Evolutionary conservation across 352 stramenopile species (phyloP), one percentile per base, ranked within the genome.

Genomic region (Pythium aristosporum): DNA sequence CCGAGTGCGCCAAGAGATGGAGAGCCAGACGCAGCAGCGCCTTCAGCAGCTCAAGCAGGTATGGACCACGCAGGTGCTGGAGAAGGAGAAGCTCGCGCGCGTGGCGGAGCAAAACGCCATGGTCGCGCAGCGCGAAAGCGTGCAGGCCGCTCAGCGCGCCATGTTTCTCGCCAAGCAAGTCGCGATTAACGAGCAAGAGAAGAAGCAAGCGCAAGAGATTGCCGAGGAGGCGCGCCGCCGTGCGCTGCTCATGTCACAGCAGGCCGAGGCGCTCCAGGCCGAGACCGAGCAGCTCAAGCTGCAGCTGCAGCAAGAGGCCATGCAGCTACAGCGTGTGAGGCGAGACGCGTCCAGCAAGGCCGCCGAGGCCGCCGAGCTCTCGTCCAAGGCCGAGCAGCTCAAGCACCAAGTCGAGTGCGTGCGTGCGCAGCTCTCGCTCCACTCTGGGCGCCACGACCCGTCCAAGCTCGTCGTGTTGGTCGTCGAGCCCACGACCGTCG

Each of bases 151-250:
- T 2, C 77, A 91, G 50, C 79, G 80, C 30, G 82, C 85, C 48
- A 71, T 74, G 28, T 87, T 85, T 43, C 68, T 94, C 32, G 76
- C 79, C 25, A 82, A 86, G 41, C 85, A 94, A 62, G 85, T 94
- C 59, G 77, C 88, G 53, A 89, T 92, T 60, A 94, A 92, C 57
- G 82, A 92, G 58, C 82, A 92, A 51, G 85, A 92, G 71, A 92
- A 92, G 68, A 76, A 77, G 25, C 67, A 73, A 15, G 85, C 85
- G 0, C 81, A 92, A 51, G 74, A 91, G 53, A 65, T 87, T 42
- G 83, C 85, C 0, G 73, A 91, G 47, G 80, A 90, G n/a, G 83
- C 83, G 10, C 58, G 81, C 34, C 75, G 81, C 36, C 69, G 75
- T 15, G 85, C 85, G 13, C 56, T 89, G 1, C 61, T 80, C 23